Conservation (phyloP, 83 land plant genomes). For the Thuja plicata region DNA sequence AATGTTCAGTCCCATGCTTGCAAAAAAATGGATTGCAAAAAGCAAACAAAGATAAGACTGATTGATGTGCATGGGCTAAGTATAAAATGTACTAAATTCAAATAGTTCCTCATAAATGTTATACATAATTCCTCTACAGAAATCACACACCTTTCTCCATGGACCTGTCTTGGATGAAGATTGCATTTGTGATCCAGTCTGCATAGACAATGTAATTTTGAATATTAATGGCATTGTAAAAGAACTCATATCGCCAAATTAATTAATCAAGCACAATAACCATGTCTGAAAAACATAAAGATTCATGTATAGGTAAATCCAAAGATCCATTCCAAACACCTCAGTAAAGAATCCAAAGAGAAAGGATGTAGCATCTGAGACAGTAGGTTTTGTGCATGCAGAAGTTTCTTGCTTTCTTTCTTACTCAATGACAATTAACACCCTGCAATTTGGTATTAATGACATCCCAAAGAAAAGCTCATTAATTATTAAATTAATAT, state of each 20-base stretch:
- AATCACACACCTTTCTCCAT: constrained; percentile 72
- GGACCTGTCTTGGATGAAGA: constrained; percentile 71
- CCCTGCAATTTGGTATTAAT: neutral
- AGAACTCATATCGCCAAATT: neutral
- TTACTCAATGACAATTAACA: neutral
- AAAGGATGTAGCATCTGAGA: neutral
- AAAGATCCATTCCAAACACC: neutral
- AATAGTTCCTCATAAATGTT: too few species aligned
- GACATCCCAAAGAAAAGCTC: neutral
- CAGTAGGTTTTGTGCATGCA: neutral
- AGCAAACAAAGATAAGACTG: too few species aligned
- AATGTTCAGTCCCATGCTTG: neutral
- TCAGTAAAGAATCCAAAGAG: neutral
- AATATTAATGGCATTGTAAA: neutral
- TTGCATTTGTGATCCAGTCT: constrained; percentile 50
- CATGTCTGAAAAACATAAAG: neutral
- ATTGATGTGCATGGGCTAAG: too few species aligned
- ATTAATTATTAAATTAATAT: too few species aligned
- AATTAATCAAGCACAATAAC: neutral
- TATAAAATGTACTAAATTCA: too few species aligned
- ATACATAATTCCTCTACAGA: too few species aligned
- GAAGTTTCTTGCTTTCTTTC: neutral
- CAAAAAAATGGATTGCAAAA: too few species aligned
- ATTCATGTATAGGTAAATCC: neutral
- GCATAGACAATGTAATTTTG: neutral